A percentile compares a stretch with the other conserved stretches of the same genome.
These are phyloP conservation scores for Madurella fahalii DNA, from an alignment of 2,329 filamentous ascomycete genomes.

Conservation along the genomic window DNA sequence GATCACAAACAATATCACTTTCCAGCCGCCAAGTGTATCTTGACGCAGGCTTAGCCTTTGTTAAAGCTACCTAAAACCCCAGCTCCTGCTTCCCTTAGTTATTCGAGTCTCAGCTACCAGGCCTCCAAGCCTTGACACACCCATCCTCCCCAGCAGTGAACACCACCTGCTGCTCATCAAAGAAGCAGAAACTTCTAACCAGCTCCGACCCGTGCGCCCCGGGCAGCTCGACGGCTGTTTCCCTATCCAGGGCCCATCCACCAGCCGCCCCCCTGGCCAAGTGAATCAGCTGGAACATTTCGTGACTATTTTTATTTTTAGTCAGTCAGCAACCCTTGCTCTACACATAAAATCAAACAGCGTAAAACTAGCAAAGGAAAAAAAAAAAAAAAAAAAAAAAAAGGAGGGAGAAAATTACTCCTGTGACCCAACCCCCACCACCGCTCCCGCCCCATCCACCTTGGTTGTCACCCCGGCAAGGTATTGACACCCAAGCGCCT, in stretches of 20 bases:
- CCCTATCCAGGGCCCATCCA: constrained; percentile 52
- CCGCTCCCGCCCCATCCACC: constrained; percentile 53
- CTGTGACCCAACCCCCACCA: constrained; percentile 63
- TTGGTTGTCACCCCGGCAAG: constrained; percentile 63
- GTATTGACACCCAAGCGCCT: constrained; percentile 66
- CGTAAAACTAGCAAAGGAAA: constrained; percentile 21
- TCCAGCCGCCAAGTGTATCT: too few species aligned
- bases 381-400: constrained; percentile 34
- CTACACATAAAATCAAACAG: not conserved
- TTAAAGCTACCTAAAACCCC: too few species aligned
- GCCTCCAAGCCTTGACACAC: constrained; percentile 54
- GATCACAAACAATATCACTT: not conserved
- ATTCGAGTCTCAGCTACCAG: constrained; percentile 22
- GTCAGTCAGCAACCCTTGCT: not conserved
- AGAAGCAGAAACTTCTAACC: constrained; percentile 60
- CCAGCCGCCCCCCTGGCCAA: constrained; percentile 44
- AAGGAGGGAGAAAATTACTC: constrained; percentile 48
- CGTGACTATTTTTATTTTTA: constrained; percentile 37
- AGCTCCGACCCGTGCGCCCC: constrained; percentile 62
- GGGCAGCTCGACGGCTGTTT: constrained; percentile 54
- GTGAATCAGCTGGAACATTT: constrained; percentile 58
- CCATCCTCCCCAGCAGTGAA: constrained; percentile 59
- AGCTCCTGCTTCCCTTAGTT: too few species aligned
- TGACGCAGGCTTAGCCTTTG: too few species aligned
- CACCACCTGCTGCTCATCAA: constrained; percentile 55